Evolutionary conservation across 2,329 filamentous ascomycete genomes (phyloP).

Genomic region (Alternaria longipes): DNA sequence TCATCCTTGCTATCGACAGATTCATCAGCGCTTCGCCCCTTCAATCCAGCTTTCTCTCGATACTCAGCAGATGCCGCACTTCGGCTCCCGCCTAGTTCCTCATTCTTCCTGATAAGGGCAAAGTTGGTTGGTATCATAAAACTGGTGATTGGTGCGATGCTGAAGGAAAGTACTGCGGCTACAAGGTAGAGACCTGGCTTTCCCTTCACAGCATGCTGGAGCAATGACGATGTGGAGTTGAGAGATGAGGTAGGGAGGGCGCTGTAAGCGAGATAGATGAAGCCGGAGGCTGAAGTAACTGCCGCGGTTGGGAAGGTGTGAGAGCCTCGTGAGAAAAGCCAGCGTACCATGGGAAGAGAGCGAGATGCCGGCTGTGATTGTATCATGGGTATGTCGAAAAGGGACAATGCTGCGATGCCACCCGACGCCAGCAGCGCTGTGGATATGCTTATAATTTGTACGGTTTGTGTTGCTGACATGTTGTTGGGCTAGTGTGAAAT

Average conservation of each 20-base stretch:
- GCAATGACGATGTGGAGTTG: neutral
- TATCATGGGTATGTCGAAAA: conserved; percentile 46
- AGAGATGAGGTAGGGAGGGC: conserved; percentile 9
- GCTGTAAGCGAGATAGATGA: conserved; percentile 37
- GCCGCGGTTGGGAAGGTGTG: conserved; percentile 47
- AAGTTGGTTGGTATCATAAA: conserved; percentile 23
- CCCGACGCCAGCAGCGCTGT: conserved; percentile 46
- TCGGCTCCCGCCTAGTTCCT: conserved; percentile 26
- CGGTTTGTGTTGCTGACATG: conserved; percentile 21
- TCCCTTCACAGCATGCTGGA: conserved; percentile 11
- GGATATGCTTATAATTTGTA: conserved; percentile 42
- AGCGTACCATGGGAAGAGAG: conserved; percentile 48
- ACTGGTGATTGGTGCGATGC: conserved; percentile 29
- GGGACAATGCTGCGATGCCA: conserved; percentile 46
- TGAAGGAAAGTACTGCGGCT: conserved; percentile 29
- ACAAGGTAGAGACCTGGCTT: conserved; percentile 21
- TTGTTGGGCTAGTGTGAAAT: neutral
- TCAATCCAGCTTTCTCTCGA: neutral
- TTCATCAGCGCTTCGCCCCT: conserved; percentile 29
- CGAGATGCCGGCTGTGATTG: conserved; percentile 50
- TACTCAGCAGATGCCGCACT: conserved; percentile 20
- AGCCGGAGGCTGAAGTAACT: conserved; percentile 39
- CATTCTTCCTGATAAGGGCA: conserved; percentile 35
- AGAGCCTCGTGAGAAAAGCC: conserved; percentile 52
- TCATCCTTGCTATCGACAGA: conserved; percentile 32